Base-by-base conservation (phyloP, 176 grass and related monocot genomes). In the Oryza australiensis region DNA sequence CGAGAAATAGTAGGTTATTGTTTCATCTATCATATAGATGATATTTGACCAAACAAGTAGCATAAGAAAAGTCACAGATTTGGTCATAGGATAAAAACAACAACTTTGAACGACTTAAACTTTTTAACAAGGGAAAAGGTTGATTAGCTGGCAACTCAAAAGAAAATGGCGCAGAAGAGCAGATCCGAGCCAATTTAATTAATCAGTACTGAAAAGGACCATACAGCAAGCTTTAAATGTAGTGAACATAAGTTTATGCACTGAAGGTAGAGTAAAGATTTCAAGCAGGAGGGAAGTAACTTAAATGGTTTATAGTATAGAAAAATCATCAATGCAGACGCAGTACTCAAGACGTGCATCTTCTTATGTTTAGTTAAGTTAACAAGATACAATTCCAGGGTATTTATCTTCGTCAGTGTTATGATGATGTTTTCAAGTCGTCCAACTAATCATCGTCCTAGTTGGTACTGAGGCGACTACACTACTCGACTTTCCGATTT, bases 151-250 rank as follows among this genome's bases (percentile, higher is more conserved):
- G 27, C 12, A 66, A 16, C 10, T 75, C 22, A 73, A 27, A 77
- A 67, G n/a, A 16, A 59, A 45, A 70, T 43, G 49, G 42, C 57
- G 71, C 40, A 72, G 14, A 70, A 59, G 42, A 45, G 76, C 40
- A 77, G 14, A 76, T 35, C 60, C 18, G 33, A 57, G 55, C 3
- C 43, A 34, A 45, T 73, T 80, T 64, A 51, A 75, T 23, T 75
- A 70, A 70, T 40, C 28, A 24, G 63, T 63, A 70, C 27, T 20
- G 27, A 66, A 74, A 66, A 27, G 67, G 83, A 86, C 67, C 63
- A 62, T 78, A 48, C 66, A 88, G 45, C 80, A 82, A 86, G 67
- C 24, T 77, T 11, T 48, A 73, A 45, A 87, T 23, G n/a, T 60
- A 29, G 13, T 9, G 10, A 28, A 78, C 28, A 77, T 59, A 40